Base-by-base conservation (phyloP, 805 yeast genomes). In the Millerago galiae region DNA sequence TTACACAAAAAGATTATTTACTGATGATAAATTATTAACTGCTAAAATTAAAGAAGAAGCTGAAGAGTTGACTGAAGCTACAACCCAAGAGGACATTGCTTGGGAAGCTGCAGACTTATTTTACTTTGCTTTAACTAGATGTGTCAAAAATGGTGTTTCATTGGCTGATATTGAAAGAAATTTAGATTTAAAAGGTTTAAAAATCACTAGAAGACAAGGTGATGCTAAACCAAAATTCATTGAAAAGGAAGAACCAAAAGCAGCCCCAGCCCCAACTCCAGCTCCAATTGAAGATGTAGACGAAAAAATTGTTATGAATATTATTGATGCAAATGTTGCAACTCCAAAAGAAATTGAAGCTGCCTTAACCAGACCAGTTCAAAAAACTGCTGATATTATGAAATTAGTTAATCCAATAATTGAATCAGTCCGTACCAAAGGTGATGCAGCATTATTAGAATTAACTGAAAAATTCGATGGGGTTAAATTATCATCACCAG, bases 81-180 rank as follows among this genome's bases (percentile, higher is more conserved):
- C 70, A 30, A 56, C 69, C 6, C 72, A 72, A 54, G 75, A 74
- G 2, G 83, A 91, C 44, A 75, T 88, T 42, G 83, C 98, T 0
- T 93, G 96, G 96, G 99, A 93, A 67, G 91, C 95, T 41, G 99
- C 99, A 8, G 99, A 93, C 62, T 71, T 93, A 61, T 71, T 87
- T 48, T 78, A 82, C 59, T 86, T 86, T 55, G 83, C 91, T 12
- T 56, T 82, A 60, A 69, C 86, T 44, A 86, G 85, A 63, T 75
- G 87, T 38, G 73, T 83, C 17, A 77, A 85, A 62, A 70, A 79
- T 54, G 96, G 91, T 27, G 96, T 93, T 27, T 66, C 83, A 21
- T 67, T 89, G 55, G 68, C 74, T 8, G 97, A 90, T 54, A 80
- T 93, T 35, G 96, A 90, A 66, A 74, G 71, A 52, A 88, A 91